Percentiles rank a stretch among this genome's conserved stretches.
phyloP scores from a whole-genome alignment of 495 filamentous ascomycete species.

The Jackrogersella minutella region DNA sequence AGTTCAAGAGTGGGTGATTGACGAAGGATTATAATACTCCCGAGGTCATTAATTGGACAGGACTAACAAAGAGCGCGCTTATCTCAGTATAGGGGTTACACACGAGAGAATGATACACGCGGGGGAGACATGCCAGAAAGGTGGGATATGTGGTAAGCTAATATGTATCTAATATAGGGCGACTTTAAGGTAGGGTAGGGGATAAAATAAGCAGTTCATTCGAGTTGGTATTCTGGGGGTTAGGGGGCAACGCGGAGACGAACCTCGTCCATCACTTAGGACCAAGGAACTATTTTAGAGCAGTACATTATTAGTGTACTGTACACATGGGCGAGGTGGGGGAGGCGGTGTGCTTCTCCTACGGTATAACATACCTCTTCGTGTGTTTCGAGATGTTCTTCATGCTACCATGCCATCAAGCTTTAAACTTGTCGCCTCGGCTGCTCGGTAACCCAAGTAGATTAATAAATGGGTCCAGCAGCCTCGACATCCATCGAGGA shows the following conservation, averaged over 20 bases:
- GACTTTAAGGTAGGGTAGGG: neutral
- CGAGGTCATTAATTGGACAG: neutral
- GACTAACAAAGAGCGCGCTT: neutral
- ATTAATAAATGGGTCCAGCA: slow-evolving; percentile 19
- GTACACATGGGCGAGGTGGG: neutral
- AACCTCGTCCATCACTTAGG: neutral
- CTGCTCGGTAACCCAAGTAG: slow-evolving; percentile 37
- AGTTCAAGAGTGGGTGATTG: neutral
- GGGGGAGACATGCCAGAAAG: neutral
- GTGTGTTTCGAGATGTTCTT: neutral
- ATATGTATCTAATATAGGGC: neutral
- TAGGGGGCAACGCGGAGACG: neutral
- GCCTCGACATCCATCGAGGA: neutral
- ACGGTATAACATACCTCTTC: slow-evolving; percentile 1
- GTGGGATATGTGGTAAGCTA: neutral
- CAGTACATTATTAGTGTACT: neutral
- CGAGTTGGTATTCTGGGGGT: neutral
- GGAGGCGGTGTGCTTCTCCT: slow-evolving; percentile 12
- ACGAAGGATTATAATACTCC: neutral
- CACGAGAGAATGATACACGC: neutral
- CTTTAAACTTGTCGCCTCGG: slow-evolving; percentile 19
- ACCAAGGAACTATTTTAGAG: neutral
- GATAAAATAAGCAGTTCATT: neutral
- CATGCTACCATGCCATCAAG: slow-evolving; percentile 6
- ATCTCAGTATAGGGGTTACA: too few species aligned